These are phyloP conservation scores for Stenocarpella maydis DNA, from an alignment of 2,329 filamentous ascomycete genomes.

Conservation along the genomic window DNA sequence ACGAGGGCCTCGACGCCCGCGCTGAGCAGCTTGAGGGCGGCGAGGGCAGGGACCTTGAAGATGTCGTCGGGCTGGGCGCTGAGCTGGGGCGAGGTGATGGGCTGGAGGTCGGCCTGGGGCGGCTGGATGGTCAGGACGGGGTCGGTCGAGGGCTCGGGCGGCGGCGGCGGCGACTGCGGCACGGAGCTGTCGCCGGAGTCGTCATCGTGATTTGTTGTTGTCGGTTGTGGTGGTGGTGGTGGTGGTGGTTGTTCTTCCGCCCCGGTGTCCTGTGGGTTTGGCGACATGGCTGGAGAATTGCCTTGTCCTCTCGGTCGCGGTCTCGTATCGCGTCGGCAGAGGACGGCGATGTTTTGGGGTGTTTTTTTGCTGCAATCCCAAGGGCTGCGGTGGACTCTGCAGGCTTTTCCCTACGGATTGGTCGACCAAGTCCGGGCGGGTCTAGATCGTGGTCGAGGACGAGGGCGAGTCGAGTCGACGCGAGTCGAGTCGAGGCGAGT, in stretches of 20 bases:
- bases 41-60: constrained; percentile 74
- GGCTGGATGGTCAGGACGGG: constrained; percentile 42
- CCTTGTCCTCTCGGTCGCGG: neutral
- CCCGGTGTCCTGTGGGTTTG: constrained; percentile 30
- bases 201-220: neutral
- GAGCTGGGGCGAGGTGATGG: constrained; percentile 41
- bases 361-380: neutral
- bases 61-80: constrained; percentile 66
- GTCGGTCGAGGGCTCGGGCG: constrained; percentile 48
- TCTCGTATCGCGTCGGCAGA: neutral
- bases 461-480: neutral
- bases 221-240: neutral
- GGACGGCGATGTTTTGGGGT: neutral
- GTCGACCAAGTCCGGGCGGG: neutral
- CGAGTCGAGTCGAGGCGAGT: no score
- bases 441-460: constrained; percentile 8
- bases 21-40: constrained; percentile 82
- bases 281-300: constrained; percentile 27
- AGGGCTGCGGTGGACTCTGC: neutral
- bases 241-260: neutral
- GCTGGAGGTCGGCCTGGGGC: constrained; percentile 38
- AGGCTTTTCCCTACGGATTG: neutral
- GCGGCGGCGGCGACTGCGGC: constrained; percentile 47
- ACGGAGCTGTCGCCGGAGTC: constrained; percentile 38
- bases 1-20: constrained; percentile 76